Conservation (phyloP, 2,329 filamentous ascomycete genomes). For the Paraconiothyrium brasiliense region DNA sequence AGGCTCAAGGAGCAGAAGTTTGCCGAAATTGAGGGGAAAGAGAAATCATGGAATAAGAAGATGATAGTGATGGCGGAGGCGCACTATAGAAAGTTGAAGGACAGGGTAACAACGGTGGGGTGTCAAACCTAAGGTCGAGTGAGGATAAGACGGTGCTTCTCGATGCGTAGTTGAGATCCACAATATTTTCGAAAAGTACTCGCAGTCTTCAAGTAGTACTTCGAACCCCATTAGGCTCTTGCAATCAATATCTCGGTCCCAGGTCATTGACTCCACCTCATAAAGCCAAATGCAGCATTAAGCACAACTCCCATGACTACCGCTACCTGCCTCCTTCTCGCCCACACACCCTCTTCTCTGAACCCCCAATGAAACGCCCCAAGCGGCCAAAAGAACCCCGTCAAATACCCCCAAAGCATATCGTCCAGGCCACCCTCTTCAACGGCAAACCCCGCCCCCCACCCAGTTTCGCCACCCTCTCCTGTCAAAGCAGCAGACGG, state of each 20-base stretch:
- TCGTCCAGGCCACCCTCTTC: slow-evolving; percentile 77
- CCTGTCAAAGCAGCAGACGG: slow-evolving; percentile 49
- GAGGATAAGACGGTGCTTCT: too few relatives aligned
- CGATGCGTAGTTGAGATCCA: too few relatives aligned
- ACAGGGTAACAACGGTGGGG: background rate
- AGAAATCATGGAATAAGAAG: background rate
- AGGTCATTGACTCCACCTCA: slow-evolving; percentile 63
- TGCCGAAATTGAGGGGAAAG: background rate
- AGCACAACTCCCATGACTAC: slow-evolving; percentile 85
- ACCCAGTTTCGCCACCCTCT: slow-evolving; percentile 51
- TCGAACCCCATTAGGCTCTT: background rate
- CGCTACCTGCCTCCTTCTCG: slow-evolving; percentile 82
- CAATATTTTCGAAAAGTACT: too few relatives aligned
- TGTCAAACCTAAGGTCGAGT: too few relatives aligned
- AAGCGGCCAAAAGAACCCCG: slow-evolving; percentile 95
- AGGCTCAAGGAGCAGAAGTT: background rate
- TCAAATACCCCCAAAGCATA: slow-evolving; percentile 85
- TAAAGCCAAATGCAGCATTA: slow-evolving; percentile 78
- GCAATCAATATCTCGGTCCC: background rate
- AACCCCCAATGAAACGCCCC: slow-evolving; percentile 86
- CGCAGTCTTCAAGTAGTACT: background rate
- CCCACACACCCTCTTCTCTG: slow-evolving; percentile 88
- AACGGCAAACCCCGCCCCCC: slow-evolving; percentile 63
- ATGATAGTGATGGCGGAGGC: background rate
- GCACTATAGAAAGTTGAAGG: background rate